A percentile compares a stretch with the other conserved stretches of the same genome.
These are phyloP conservation scores for Ascosphaera apis DNA, from an alignment of 2,329 filamentous ascomycete genomes.

Conservation along the genomic window DNA sequence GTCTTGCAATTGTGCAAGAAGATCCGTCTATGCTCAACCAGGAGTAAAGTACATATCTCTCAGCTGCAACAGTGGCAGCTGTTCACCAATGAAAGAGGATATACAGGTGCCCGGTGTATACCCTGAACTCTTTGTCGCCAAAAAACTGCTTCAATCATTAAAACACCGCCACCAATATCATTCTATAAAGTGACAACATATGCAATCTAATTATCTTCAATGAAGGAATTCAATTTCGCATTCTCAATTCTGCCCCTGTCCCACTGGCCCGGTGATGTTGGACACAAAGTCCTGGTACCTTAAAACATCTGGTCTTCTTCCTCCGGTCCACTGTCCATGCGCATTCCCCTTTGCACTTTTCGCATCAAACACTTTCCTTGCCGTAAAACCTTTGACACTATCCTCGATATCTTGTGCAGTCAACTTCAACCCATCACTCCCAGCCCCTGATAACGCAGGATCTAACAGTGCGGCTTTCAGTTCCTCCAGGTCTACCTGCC, in stretches of 20 bases:
- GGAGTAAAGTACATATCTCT: too few species aligned
- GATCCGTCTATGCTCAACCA: too few species aligned
- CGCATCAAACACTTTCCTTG: constrained; percentile 57
- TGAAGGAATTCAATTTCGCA: neutral
- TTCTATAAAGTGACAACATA: too few species aligned
- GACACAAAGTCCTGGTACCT: constrained; percentile 80
- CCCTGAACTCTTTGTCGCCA: too few species aligned
- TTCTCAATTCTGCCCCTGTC: neutral
- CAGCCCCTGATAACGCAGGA: constrained; percentile 54
- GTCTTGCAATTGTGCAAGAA: too few species aligned
- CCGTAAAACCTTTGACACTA: constrained; percentile 69
- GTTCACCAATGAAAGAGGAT: too few species aligned
- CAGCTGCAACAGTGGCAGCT: too few species aligned
- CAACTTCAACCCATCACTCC: constrained; percentile 24
- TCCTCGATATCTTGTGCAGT: constrained; percentile 58
- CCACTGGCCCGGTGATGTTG: constrained; percentile 30
- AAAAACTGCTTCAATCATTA: too few species aligned
- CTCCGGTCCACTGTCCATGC: constrained; percentile 27
- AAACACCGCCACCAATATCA: too few species aligned
- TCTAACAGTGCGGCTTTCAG: constrained; percentile 62
- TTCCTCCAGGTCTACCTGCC: constrained; percentile 67
- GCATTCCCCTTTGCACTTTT: constrained; percentile 13
- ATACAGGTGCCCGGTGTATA: too few species aligned
- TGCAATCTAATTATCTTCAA: too few species aligned
- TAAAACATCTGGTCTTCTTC: constrained; percentile 66